Evolutionary conservation across 2,329 filamentous ascomycete genomes (phyloP), one percentile per base, ranked within the genome.

Genomic region (Trichothecium sympodiale): DNA sequence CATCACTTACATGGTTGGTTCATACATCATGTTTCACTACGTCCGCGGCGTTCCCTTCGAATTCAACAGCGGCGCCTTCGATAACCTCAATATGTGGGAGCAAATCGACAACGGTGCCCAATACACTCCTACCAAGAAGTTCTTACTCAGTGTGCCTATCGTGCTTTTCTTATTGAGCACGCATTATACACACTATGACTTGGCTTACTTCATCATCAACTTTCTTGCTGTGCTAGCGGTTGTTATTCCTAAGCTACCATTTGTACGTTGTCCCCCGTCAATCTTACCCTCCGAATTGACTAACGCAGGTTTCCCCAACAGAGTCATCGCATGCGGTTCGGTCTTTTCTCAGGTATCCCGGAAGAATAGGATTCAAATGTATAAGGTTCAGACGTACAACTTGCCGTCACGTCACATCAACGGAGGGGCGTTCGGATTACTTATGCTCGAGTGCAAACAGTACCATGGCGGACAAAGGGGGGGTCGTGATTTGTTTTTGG

Each of bases 81-180:
- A 98, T 70, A 96, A 98, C 61, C 73, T 98, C 54, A 98, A 96
- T 67, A 96, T 98, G 91, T 98, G 91, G 91, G 91, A 98, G 67
- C 91, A 98, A 65, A 98, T 98, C 59, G 91, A 98, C 67, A 93
- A 96, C 53, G 91, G 91, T 32, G 91, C 91, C 50, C 91, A 98
- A 60, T 98, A 96, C 66, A 98, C 91, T 1, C 91, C 91, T 4
- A 85, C 91, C 46, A 98, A 98, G 71, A 98, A 98, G 62, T 98
- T 98, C 54, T 70, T 98, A 40, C 78, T 96, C 49, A 86, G 82
- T 52, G 89, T 96, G 25, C 91, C 91, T 28, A 94, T 98, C 50
- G 74, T 88, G 44, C 73, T 98, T 44, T 98, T 98, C 60, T 73
- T 98, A 38, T 70, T 96, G 51, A 96, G 89, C 72, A 98, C 91